Base-by-base conservation (phyloP, 371 early-diverging fungal species). In the Mortierella sp. region DNA sequence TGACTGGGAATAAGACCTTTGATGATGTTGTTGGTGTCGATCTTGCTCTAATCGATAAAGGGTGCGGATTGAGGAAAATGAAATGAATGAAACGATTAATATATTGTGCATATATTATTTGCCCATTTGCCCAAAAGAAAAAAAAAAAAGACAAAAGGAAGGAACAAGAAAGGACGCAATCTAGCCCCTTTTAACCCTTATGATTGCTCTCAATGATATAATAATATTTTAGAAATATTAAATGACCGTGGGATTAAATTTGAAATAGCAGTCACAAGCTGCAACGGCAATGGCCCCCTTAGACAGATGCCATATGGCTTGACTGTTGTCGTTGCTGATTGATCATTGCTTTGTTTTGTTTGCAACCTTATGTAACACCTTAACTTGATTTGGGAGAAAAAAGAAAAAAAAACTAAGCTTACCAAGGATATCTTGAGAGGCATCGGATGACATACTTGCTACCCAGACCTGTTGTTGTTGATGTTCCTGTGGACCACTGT, bases 351-450 rank as follows among this genome's bases (percentile, higher is more conserved):
- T 30, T 1, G 4, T 30, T 30, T 30, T 30, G 30, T 30, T 30
- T 30, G 4, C 30, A 30, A 30, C 30, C 30, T 30, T 30, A 30
- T 30, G 30, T 30, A 4, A 4, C 14, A 39, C 37, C 58, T n/a
- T 14, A 5, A 35, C 26, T 24, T 26, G 8, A 24, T n/a, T 18
- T 12, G 26, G 37, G 18, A 58, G 24, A 60, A 35, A 35, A 20
- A 72, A 51, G 55, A 35, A 62, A 51, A 70, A 62, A 58, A 60
- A 12, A 63, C 40, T 3, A 63, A 24, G 16, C 64, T 64, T 71
- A 77, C 72, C 77, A 77, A 77, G 72, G 24, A 75, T 64, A 5
- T 70, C 75, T 35, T 75, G 70, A 61, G 72, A 64, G 26, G 68
- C 67, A 28, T 72, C 72, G 2, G 72, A 51, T 0, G 75, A 24